Base-by-base conservation (phyloP, 192 early-diverging fungal species). In the Helicostylum pulchrum region DNA sequence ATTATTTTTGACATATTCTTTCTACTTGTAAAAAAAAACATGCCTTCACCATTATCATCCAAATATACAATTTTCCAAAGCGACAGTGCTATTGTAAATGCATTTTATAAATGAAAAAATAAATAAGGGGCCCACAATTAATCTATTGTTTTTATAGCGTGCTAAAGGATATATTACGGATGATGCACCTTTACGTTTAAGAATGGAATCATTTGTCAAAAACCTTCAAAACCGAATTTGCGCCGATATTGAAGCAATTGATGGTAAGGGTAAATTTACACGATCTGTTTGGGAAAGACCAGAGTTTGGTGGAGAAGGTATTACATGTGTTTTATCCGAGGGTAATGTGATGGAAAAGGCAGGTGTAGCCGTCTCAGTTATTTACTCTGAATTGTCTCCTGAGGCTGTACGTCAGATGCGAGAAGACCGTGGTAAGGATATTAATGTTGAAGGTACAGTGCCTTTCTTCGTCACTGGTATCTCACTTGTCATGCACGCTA, bases 341-440 rank as follows among this genome's bases (percentile, higher is more conserved):
- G 94, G 95, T 51, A 85, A 87, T 45, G 92, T 92, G 17, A 92
- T 94, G 76, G 94, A 97, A 68, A 96, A 99, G 84, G 97, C 94
- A 2, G 97, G 94, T 10, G 97, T 97, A 21, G 89, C 88, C 63
- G 88, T 96, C 65, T 94, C 93, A 10, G 85, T 94, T 32, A 89
- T 99, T 11, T 85, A 92, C 42, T 87, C 87, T 42, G 87, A 92
- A 62, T 78, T 96, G 47, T 82, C 88, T 15, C 67, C 76, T 7
- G 85, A 81, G 0, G 89, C 88, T 42, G 78, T 88, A 12, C 70
- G 78, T 36, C 93, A 96, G 53, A 99, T 99, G 97, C 81, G 91
- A 39, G 86, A 90, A 11, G 72, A 74, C 42, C 84, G 91, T 30
- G 87, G 86, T 50, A 75, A 84, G 61, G 76, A 80, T n/a, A 77